Evolutionary conservation across 306 rosid genomes (phyloP), one percentile per base, ranked within the genome.

Genomic region (Prunus padus): DNA sequence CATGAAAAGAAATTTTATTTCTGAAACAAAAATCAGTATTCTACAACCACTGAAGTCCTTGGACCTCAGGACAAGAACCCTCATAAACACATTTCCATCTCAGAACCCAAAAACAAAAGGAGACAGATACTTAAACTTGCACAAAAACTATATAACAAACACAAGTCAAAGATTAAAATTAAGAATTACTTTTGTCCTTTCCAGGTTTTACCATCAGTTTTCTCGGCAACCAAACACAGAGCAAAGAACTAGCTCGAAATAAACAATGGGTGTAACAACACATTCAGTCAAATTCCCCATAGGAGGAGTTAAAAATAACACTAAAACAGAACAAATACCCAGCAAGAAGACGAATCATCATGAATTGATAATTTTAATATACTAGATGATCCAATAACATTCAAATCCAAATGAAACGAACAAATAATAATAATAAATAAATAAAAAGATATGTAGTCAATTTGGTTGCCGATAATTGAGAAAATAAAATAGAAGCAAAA

Each of bases 201-300:
- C n/a, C 71, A 2, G 26, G 16, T 0, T 69, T 54, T 54, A 2
- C 49, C 50, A 50, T 22, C 51, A 23, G 66, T 1, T 40, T 55
- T 40, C 37, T 40, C 54, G 26, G 76, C 65, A 55, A 71, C 76
- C 76, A 40, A 71, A 20, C 65, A 8, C 19, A 55, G 22, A 54
- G 75, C 20, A 33, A 71, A 71, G 14, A 16, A 54, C 54, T 19
- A 13, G 19, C 33, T 50, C 28, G 28, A 11, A 69, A 68, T 30
- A 30, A 50, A 30, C 67, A 5, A 63, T 3, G 20, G 15, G 46
- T 57, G 4, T 14, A 57, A 57, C 12, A 23, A 26, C 42, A 25
- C 10, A 33, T 1, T 42, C 1, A 52, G 25, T 37, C 50, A 65
- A 65, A 65, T 11, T 44, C 64, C 33, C 3, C 22, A 63, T 5